Percentiles rank a stretch among this genome's conserved stretches.
Conservation (phyloP, 306 rosid species). For the Cyamopsis tetragonoloba region DNA sequence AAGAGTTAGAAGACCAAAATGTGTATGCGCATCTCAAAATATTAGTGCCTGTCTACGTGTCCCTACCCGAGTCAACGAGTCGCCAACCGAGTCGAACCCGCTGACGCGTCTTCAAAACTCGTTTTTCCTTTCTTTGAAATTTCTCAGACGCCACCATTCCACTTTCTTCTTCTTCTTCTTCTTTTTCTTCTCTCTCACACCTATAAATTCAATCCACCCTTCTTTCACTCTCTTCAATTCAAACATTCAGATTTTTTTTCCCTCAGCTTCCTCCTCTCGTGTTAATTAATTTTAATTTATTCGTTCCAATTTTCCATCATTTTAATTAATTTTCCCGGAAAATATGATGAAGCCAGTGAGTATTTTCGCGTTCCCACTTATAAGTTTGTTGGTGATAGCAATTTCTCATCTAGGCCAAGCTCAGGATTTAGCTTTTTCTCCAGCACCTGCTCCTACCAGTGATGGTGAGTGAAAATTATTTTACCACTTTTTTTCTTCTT, state of each 20-base stretch:
- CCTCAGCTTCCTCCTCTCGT: background rate
- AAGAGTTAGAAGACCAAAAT: too few relatives aligned
- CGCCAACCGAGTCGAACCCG: constrained; percentile 31
- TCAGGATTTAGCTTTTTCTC: constrained; percentile 45
- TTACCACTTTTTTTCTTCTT: background rate
- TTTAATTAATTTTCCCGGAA: background rate
- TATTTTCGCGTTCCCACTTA: constrained; percentile 31
- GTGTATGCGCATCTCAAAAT: too few relatives aligned
- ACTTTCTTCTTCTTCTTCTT: background rate
- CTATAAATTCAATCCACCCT: constrained; percentile 27
- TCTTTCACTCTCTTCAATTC: background rate
- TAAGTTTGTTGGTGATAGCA: constrained; percentile 37
- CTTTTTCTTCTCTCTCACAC: too few relatives aligned
- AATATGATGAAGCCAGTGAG: constrained; percentile 28
- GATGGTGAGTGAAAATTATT: constrained; percentile 37
- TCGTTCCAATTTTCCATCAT: background rate
- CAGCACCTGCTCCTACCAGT: constrained; percentile 39
- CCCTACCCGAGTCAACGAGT: constrained; percentile 24
- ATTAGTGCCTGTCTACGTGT: too few relatives aligned
- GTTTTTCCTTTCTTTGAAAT: constrained; percentile 27
- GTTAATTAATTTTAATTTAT: too few relatives aligned
- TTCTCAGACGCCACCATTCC: constrained; percentile 7
- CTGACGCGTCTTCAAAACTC: constrained; percentile 24
- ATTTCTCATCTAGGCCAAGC: constrained; percentile 36
- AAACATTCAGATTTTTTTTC: background rate